Percentiles rank a stretch among this genome's conserved stretches.
Conservation (phyloP, 2,329 filamentous ascomycete genomes). For the Epichloe festucae region DNA sequence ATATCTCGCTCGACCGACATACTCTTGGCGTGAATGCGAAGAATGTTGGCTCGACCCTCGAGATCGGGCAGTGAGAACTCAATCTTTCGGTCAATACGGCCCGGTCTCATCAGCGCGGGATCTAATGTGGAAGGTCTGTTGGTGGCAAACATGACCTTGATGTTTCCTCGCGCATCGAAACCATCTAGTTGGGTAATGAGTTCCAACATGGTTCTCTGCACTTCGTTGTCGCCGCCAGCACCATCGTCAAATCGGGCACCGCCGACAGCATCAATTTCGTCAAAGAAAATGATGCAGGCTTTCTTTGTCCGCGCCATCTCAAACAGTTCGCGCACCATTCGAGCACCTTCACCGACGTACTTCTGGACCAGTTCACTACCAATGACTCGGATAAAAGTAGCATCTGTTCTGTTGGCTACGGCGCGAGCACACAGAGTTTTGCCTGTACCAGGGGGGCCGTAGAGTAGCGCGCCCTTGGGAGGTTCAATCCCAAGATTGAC, state of each 20-base stretch:
- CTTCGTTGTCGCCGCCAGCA: conserved; percentile 92
- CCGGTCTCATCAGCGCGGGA: conserved; percentile 92
- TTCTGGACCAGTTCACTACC: conserved; percentile 97
- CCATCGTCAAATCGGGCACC: conserved; percentile 95
- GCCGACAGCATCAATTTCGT: conserved; percentile 94
- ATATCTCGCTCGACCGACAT: conserved; percentile 99
- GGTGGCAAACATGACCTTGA: conserved; percentile 99
- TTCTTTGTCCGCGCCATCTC: conserved; percentile 99
- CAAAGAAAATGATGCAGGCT: conserved; percentile 95
- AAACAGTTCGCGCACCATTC: conserved; percentile 97
- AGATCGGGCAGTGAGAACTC: conserved; percentile 96
- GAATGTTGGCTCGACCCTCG: conserved; percentile 92
- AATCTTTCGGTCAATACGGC: conserved; percentile 96
- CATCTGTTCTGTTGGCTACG: conserved; percentile 94
- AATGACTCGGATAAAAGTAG: conserved; percentile 97
- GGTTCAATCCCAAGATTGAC: conserved; percentile 98
- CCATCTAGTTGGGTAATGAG: conserved; percentile 94
- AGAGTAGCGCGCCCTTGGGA: conserved; percentile 91
- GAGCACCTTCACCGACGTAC: conserved; percentile 93
- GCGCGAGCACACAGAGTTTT: conserved; percentile 97
- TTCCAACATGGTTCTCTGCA: conserved; percentile 95
- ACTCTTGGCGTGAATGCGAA: conserved; percentile 97
- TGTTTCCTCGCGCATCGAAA: conserved; percentile 92
- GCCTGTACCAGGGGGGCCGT: conserved; percentile 94
- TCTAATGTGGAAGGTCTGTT: conserved; percentile 93